Percentiles rank a stretch among this genome's conserved stretches.
phyloP scores from a whole-genome alignment of 2,329 filamentous ascomycete genomes.

The Ceratocystis albifundus region DNA sequence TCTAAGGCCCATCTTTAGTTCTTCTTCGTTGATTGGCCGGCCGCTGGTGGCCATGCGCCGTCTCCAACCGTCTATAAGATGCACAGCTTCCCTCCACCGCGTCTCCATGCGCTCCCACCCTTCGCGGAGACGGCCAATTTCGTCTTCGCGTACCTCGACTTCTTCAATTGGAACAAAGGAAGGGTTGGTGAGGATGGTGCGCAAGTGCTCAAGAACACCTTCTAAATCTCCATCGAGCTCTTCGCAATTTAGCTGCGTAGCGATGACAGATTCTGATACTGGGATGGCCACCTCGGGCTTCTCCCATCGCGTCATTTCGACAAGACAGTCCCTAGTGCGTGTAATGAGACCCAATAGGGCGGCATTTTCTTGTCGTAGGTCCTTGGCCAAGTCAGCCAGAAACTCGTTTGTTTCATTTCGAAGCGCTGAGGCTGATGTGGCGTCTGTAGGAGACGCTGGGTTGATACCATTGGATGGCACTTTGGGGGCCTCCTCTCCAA shows the following conservation, averaged over 20 bases:
- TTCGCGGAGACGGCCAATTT: conserved; percentile 69
- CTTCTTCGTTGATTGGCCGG: conserved; percentile 56
- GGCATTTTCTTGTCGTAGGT: conserved; percentile 86
- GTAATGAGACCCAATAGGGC: conserved; percentile 60
- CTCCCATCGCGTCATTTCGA: conserved; percentile 53
- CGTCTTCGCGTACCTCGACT: conserved; percentile 81
- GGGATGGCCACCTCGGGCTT: conserved; percentile 28
- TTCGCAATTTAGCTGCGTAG: conserved; percentile 37
- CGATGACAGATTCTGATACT: conserved; percentile 1
- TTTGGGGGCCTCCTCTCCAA: conserved; percentile 38
- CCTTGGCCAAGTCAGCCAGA: conserved; percentile 69
- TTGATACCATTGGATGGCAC: conserved; percentile 15
- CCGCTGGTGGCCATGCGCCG: conserved; percentile 63
- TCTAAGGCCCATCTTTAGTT: conserved; percentile 55
- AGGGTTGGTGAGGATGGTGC: conserved; percentile 79
- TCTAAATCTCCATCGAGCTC: conserved; percentile 68
- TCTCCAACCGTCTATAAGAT: conserved; percentile 86
- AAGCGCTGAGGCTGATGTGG: conserved; percentile 34
- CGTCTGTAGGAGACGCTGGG: not conserved
- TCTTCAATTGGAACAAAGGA: conserved; percentile 94
- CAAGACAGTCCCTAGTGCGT: conserved; percentile 58
- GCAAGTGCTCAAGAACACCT: conserved; percentile 65
- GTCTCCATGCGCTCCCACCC: conserved; percentile 92
- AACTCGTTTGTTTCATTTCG: conserved; percentile 85
- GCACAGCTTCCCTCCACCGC: conserved; percentile 79